Percentiles rank a stretch among this genome's conserved stretches.
Conservation (phyloP, 1,284 basidiomycete species). For the Tilletia setariae region DNA sequence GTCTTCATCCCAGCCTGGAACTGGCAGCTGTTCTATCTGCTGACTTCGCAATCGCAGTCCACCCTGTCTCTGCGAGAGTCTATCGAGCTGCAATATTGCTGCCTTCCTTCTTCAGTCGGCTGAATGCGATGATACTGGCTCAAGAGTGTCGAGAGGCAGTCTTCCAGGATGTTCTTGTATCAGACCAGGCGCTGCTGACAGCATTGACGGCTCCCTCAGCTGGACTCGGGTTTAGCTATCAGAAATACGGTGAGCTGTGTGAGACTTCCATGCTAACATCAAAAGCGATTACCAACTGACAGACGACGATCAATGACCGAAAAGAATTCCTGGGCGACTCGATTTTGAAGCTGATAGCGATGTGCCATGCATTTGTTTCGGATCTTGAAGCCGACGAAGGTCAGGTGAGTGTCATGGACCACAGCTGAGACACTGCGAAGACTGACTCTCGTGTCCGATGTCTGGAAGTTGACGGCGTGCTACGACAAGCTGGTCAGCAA, state of each 20-base stretch:
- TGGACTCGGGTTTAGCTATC: conserved; percentile 16
- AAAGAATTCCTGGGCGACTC: conserved; percentile 40
- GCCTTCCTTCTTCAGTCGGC: conserved; percentile 30
- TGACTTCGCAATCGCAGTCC: neutral
- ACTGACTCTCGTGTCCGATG: neutral
- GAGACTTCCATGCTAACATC: neutral
- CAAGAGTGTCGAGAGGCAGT: conserved; percentile 26
- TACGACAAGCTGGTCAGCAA: neutral
- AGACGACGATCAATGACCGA: conserved; percentile 15
- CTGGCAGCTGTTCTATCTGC: too few relatives aligned
- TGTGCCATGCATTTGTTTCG: conserved; percentile 32
- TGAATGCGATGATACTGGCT: conserved; percentile 33
- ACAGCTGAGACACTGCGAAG: too few relatives aligned
- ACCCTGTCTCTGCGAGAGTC: conserved; percentile 19
- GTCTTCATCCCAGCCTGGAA: too few relatives aligned
- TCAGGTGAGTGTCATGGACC: conserved; percentile 22
- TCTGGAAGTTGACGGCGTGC: conserved; percentile 11
- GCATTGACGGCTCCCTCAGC: conserved; percentile 3
- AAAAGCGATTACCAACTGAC: conserved; percentile 1
- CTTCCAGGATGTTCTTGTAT: conserved; percentile 26
- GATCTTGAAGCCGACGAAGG: conserved; percentile 27
- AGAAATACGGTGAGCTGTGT: conserved; percentile 20
- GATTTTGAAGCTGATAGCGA: conserved; percentile 32
- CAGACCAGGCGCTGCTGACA: conserved; percentile 27
- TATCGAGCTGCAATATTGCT: conserved; percentile 24